Base-by-base conservation (phyloP, 306 rosid genomes). In the Canavalia ensiformis region DNA sequence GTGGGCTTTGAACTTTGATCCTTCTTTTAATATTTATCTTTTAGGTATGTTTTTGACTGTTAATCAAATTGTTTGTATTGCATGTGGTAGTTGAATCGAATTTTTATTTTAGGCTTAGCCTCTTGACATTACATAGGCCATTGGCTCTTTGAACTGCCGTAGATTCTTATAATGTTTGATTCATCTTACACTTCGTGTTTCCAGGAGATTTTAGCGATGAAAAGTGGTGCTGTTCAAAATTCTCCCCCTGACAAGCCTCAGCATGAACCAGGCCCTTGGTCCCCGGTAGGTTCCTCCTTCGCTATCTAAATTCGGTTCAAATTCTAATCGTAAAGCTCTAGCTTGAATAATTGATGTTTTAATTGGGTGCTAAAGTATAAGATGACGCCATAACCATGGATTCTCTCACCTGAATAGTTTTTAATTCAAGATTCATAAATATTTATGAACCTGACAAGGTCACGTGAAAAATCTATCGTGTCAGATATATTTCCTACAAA, bases 141-240 rank as follows among this genome's bases (percentile, higher is more conserved):
- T 42, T 37, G 47, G 56, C 68, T 75, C 37, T 37, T 68, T 50
- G 74, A 37, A 60, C 45, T 55, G 76, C 31, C 6, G 45, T 68
- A 31, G 7, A 30, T 47, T 76, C 34, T 78, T 56, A 28, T 8
- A 64, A 59, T 63, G 74, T 71, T 29, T 35, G 54, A 81, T 56
- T 68, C 46, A 70, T 79, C 81, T 87, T 57, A 69, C 54, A 35
- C 46, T 54, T 46, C n/a, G 4, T 76, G 70, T 74, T 76, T 87
- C 81, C 87, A 95, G 99, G 98, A 89, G 81, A 85, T 95, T 72
- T 80, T 93, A 65, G 89, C 94, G 33, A 86, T 75, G 81, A 95
- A 95, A 86, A 62, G 96, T 29, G 99, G 99, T 3, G 96, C 98
- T 28, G 97, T 95, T 29, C 97, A 93, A 89, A 86, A 95, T 69